Evolutionary conservation across 441 rosid genomes (phyloP).

Genomic region (Rhodomyrtus psidioides): DNA sequence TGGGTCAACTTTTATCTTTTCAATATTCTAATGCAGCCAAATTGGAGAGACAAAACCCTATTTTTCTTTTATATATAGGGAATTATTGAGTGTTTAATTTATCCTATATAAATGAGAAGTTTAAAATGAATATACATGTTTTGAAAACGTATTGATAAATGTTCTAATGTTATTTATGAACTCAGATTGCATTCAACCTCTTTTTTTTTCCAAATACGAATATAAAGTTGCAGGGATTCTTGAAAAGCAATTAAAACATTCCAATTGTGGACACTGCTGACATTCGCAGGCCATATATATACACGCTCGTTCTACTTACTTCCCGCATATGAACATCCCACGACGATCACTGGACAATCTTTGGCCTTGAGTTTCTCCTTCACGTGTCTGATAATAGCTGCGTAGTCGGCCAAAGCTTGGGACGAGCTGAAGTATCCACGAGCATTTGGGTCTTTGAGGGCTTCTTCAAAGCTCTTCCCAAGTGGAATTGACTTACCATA

Average conservation of each 20-base stretch:
- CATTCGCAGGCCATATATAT: no score
- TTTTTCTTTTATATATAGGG: background rate
- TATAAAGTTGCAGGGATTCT: no score
- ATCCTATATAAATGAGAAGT: background rate
- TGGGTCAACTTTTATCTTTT: background rate
- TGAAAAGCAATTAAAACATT: no score
- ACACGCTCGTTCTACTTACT: conserved; percentile 6
- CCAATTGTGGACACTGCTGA: no score
- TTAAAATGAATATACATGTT: background rate
- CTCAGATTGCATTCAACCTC: no score
- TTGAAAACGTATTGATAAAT: background rate
- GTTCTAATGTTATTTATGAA: background rate
- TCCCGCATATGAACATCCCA: conserved; percentile 42
- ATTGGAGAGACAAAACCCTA: background rate
- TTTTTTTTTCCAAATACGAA: no score
- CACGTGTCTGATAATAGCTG: conserved; percentile 14
- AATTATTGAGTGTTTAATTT: background rate
- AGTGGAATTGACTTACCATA: conserved; percentile 35
- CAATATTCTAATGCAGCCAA: background rate
- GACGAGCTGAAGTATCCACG: conserved; percentile 30
- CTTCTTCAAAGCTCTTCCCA: conserved; percentile 14
- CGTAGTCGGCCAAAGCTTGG: conserved; percentile 43
- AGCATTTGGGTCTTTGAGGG: conserved; percentile 11
- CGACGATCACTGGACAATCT: conserved; percentile 20
- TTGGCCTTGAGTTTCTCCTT: conserved; percentile 12